Evolutionary conservation across 331 rosid species (phyloP), one percentile per base, ranked within the genome.

Genomic region (Spiraea crenata): DNA sequence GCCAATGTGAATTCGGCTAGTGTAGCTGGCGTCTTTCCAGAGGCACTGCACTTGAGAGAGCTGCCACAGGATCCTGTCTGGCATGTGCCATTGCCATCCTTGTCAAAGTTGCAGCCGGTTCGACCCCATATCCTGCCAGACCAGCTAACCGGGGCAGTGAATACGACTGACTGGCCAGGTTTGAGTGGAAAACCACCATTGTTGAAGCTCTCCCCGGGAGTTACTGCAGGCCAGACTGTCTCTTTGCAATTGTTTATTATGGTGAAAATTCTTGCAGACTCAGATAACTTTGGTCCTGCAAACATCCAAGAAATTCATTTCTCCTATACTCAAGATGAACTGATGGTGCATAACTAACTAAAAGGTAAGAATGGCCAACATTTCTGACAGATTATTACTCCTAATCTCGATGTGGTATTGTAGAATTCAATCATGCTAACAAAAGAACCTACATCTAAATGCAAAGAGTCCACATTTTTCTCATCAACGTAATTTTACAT

Each of bases 41-140:
- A 85, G 16, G 48, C 87, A 0, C 46, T 6, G 41, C 99, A 93
- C 81, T 91, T 86, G 13, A 87, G 70, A 3, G 81, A 15, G 0
- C 55, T 41, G 7, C 99, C 97, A 7, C 99, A 93, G 6, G 84
- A 59, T 2, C 95, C 99, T 1, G 97, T 93, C 56, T 82, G 85
- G 80, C 99, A 93, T 0, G 64, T 1, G 0, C 97, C 97, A 3
- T 13, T 58, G 5, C 97, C 97, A n/a, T 5, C 51, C 34, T 67
- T 52, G 83, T 89, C 85, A 55, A 93, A 91, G 25, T 79, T 83
- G 90, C 99, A 93, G 0, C 99, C 99, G 2, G 92, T 90, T 76
- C 99, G 85, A 11, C 92, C 97, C 99, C 99, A 93, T 13, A 93
- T 89, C 16, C 99, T 77, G 4, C 99, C 99, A 0, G 82, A 73